phyloP scores from a whole-genome alignment of 78 protist genomes.

The Dictyostelium capitatum region DNA sequence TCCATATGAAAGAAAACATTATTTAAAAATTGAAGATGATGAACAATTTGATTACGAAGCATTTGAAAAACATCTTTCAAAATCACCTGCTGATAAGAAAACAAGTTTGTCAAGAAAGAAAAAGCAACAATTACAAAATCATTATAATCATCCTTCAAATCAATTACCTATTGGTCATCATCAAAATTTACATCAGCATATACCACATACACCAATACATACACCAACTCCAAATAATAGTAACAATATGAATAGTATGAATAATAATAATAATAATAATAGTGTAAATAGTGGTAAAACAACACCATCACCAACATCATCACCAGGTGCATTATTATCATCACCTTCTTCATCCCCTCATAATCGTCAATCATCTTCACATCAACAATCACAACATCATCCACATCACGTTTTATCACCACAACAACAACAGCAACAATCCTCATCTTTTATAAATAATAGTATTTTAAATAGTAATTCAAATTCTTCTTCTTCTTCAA shows the following conservation, averaged over 20 bases:
- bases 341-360: conserved; percentile 18
- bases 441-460: too few relatives aligned
- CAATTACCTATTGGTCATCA: not conserved
- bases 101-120: conserved; percentile 16
- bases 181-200: conserved; percentile 15
- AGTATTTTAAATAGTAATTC: too few relatives aligned
- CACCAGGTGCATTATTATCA: not conserved
- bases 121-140: conserved; percentile 43
- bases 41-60: conserved; percentile 67
- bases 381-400: not conserved
- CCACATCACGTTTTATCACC: too few relatives aligned
- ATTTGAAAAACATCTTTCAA: conserved; percentile 70
- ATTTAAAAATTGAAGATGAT: conserved; percentile 62
- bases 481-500: too few relatives aligned
- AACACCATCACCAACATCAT: not conserved
- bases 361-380: not conserved
- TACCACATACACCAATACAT: not conserved
- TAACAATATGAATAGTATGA: not conserved
- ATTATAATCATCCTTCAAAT: not conserved
- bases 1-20: conserved; percentile 68
- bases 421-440: too few relatives aligned
- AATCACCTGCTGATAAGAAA: conserved; percentile 75
- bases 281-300: not conserved
- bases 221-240: not conserved
- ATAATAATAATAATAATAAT: not conserved